Evolutionary conservation across 2,329 filamentous ascomycete genomes (phyloP), one percentile per base, ranked within the genome.

Genomic region (Eutypa lata): DNA sequence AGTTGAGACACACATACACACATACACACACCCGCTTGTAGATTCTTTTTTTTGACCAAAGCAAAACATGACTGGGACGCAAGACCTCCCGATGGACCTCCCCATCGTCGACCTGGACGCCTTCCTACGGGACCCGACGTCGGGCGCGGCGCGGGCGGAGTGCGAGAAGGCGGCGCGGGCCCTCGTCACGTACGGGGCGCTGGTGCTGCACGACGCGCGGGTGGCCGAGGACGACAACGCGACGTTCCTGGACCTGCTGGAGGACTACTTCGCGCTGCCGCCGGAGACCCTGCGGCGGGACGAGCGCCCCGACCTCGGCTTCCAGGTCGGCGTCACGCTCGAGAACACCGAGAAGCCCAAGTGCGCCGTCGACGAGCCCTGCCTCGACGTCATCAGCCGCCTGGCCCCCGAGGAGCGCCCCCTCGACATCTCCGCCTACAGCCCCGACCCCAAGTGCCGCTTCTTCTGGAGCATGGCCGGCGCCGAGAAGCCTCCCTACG

Each of bases 381-480:
- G 82, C 58, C 74, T 84, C 33, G 71, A 76, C 55, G 76, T 85
- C 43, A 84, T 85, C 58, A 59, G 72, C 59, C 74, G 81, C 4
- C 74, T 85, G 22, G 75, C 72, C 2, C 80, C 80, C 2, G 71
- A 70, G 2, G 79, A 85, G 72, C 70, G 82, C 38, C 82, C 82
- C 3, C 73, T 84, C 8, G 82, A 85, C 61, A 79, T 85, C 57
- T 59, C 68, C n/a, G 79, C 66, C 7, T 81, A 84, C 64, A 64
- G 72, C 26, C 82, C 82, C 0, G 82, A 85, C 53, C 82, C 82
- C 38, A 85, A 85, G 68, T 84, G 81, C 61, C 75, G 82, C 43
- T 85, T 85, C 73, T 85, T 85, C 66, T 85, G 82, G 82, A 71
- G 78, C 55, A 82, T 85, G 78, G 76, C 71, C 11, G 78, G 83